Evolutionary conservation across 108 stramenopile genomes (phyloP), one percentile per base, ranked within the genome.

Genomic region (Pseudonitzschia delicatissima): DNA sequence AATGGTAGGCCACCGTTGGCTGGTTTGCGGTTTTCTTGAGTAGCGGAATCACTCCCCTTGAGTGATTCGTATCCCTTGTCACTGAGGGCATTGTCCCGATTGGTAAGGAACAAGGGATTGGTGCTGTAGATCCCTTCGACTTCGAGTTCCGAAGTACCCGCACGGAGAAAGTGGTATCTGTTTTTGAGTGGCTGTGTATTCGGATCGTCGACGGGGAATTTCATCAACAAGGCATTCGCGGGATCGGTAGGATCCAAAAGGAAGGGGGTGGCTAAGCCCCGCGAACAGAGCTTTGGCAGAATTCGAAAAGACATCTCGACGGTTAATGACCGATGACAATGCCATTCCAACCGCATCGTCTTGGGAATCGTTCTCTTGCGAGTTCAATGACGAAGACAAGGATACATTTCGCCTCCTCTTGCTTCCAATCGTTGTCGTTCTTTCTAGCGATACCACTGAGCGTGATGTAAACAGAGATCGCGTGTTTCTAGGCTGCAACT

Each of bases 91-190:
- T 82, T 80, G 39, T 92, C 91, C 33, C 91, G 74, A 49, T 92
- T 92, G 1, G 91, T 92, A 25, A 73, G 32, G 37, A 71, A 69
- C 15, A 92, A 57, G 5, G 91, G 86, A 73, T 92, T 92, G 51
- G 91, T 92, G 13, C 74, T 72, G 76, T 77, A 84, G 5, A 92
- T 77, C 44, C 85, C 81, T 17, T 89, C 80, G 37, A 77, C 73
- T 73, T 92, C 91, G 57, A 92, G 64, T 13, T 88, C 55, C 32
- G 72, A 76, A 28, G 70, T 50, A 0, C 91, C 91, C 1, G 82
- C 74, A 32, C 87, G 40, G 62, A 92, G 62, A 34, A 88, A 77
- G 72, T 85, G 82, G 73, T 92, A 92, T 17, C 71, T 82, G 62
- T 92, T 92, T 27, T 52, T 45, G 20, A 48, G 47, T 2, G 47